These are phyloP conservation scores for Falciphora oryzae DNA, from an alignment of 2,329 filamentous ascomycete genomes.

Conservation along the genomic window DNA sequence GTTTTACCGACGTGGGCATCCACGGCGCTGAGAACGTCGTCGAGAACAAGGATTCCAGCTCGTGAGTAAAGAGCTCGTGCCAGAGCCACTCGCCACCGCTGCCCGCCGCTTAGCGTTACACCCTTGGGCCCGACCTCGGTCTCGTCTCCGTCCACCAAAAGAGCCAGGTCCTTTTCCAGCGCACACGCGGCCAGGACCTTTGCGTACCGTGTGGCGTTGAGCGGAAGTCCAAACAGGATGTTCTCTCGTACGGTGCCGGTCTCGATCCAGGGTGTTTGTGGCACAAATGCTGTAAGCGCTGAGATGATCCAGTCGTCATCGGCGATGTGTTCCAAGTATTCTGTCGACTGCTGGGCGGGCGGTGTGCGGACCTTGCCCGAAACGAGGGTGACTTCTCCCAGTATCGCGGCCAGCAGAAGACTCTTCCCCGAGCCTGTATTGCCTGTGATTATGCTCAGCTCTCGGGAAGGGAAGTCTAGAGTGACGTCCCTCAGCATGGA, in stretches of 20 bases:
- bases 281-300: slow-evolving; percentile 36
- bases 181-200: slow-evolving; percentile 40
- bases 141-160: slow-evolving; percentile 35
- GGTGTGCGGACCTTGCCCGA: slow-evolving; percentile 25
- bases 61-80: slow-evolving; percentile 40
- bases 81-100: slow-evolving; percentile 39
- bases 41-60: slow-evolving; percentile 37
- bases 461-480: slow-evolving; percentile 27
- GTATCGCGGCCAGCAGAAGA: slow-evolving; percentile 31
- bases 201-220: slow-evolving; percentile 35
- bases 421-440: slow-evolving; percentile 35
- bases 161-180: slow-evolving; percentile 36
- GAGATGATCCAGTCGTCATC: slow-evolving; percentile 29
- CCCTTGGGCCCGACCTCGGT: slow-evolving; percentile 38
- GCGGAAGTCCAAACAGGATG: slow-evolving; percentile 37
- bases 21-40: slow-evolving; percentile 46
- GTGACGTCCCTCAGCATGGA: slow-evolving; percentile 27
- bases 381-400: slow-evolving; percentile 33
- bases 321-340: slow-evolving; percentile 18
- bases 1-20: slow-evolving; percentile 37
- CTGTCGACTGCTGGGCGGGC: slow-evolving; percentile 17
- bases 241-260: slow-evolving; percentile 39
- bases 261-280: slow-evolving; percentile 42
- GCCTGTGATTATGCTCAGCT: slow-evolving; percentile 31
- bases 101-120: slow-evolving; percentile 38